A percentile compares a stretch with the other conserved stretches of the same genome.
Evolutionary conservation across 2,329 filamentous ascomycete species (phyloP).

Genomic region (Hymenoscyphus repandus): DNA sequence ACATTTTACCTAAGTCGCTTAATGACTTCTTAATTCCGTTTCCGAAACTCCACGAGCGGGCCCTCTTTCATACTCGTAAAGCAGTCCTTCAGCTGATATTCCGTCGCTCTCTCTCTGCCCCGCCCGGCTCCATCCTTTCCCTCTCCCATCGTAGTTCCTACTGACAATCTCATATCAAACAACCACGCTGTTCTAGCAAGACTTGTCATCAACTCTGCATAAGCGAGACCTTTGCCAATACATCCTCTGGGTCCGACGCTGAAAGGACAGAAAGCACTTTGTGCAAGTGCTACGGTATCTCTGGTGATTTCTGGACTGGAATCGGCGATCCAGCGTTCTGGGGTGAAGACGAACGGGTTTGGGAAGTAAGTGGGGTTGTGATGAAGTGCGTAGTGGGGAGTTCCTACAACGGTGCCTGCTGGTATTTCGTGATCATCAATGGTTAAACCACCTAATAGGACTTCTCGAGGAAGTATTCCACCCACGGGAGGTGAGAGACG

Average conservation of each 20-base stretch:
- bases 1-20: too few relatives aligned
- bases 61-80: slow-evolving; percentile 72
- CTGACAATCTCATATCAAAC: slow-evolving; percentile 23
- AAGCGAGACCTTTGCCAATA: slow-evolving; percentile 25
- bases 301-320: background rate
- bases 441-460: slow-evolving; percentile 19
- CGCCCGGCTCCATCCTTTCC: slow-evolving; percentile 43
- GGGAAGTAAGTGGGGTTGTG: slow-evolving; percentile 41
- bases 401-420: slow-evolving; percentile 39
- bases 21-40: background rate
- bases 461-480: slow-evolving; percentile 22
- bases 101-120: slow-evolving; percentile 49
- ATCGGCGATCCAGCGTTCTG: slow-evolving; percentile 40
- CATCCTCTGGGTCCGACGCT: slow-evolving; percentile 25
- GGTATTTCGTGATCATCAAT: slow-evolving; percentile 31
- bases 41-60: slow-evolving; percentile 59
- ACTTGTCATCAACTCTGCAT: slow-evolving; percentile 20
- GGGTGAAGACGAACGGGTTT: slow-evolving; percentile 36
- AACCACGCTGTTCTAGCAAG: slow-evolving; percentile 19
- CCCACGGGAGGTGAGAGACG: slow-evolving; percentile 26
- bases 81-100: slow-evolving; percentile 67
- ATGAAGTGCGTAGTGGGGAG: slow-evolving; percentile 41
- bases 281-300: slow-evolving; percentile 5
- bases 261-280: slow-evolving; percentile 23
- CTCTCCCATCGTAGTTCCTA: slow-evolving; percentile 44